Evolutionary conservation across 208 protist species (phyloP).

Genomic region (Vickermania spadyakhi): DNA sequence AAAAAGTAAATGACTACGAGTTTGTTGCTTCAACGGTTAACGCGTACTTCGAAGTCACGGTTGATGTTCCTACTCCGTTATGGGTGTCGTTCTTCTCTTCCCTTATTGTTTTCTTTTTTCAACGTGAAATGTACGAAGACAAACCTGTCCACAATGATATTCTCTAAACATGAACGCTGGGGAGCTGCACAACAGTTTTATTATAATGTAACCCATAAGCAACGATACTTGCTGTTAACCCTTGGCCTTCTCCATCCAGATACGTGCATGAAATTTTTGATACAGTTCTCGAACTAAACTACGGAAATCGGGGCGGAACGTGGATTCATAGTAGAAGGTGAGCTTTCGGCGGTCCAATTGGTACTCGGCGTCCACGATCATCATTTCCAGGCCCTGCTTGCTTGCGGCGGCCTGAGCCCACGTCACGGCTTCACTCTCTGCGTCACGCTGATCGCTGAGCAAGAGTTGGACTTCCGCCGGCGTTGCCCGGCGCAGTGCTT

Average conservation of each 20-base stretch:
- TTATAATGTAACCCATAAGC: too few relatives aligned
- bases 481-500: constrained; percentile 72
- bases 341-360: constrained; percentile 90
- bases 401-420: constrained; percentile 80
- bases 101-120: too few relatives aligned
- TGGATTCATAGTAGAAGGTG: constrained; percentile 87
- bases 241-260: constrained; percentile 87
- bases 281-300: constrained; percentile 84
- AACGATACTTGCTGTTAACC: constrained; percentile 9
- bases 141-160: too few relatives aligned
- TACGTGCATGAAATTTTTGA: constrained; percentile 85
- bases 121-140: too few relatives aligned
- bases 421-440: constrained; percentile 76
- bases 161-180: too few relatives aligned
- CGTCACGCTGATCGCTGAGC: constrained; percentile 80
- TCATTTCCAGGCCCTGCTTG: constrained; percentile 78
- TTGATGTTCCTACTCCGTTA: too few relatives aligned
- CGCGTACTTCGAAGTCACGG: too few relatives aligned
- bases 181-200: too few relatives aligned
- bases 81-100: too few relatives aligned
- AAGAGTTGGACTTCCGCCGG: constrained; percentile 77
- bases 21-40: too few relatives aligned
- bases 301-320: constrained; percentile 83
- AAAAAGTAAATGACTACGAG: too few relatives aligned
- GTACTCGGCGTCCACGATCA: constrained; percentile 89